Evolutionary conservation across 768 basidiomycete genomes (phyloP).

Genomic region (Phylloporus sp.): DNA sequence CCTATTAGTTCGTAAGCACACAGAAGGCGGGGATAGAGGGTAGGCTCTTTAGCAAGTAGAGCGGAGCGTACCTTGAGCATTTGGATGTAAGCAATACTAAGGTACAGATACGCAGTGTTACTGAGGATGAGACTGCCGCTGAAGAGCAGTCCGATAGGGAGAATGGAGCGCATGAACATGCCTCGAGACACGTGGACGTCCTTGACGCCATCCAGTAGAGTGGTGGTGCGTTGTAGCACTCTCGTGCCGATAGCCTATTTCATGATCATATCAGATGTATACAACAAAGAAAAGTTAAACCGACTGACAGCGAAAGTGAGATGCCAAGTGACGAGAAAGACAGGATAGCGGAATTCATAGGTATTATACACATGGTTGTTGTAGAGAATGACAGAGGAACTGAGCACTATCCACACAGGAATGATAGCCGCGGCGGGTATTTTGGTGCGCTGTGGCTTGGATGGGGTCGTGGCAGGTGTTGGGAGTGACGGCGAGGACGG

Average conservation of each 20-base stretch:
- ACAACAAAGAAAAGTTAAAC: background rate
- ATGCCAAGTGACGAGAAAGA: conserved; percentile 91
- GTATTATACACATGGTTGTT: conserved; percentile 89
- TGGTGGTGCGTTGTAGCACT: conserved; percentile 76
- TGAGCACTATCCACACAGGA: conserved; percentile 90
- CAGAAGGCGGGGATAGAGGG: background rate
- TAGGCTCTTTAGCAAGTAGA: background rate
- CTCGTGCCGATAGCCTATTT: conserved; percentile 77
- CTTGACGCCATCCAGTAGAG: conserved; percentile 71
- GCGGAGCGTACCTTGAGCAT: conserved; percentile 74
- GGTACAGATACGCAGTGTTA: conserved; percentile 90
- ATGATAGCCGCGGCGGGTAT: conserved; percentile 71
- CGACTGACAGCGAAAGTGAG: conserved; percentile 58
- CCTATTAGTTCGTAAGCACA: conserved; percentile 42
- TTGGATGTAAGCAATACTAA: conserved; percentile 93
- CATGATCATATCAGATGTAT: conserved; percentile 1
- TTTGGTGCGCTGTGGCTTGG: conserved; percentile 44
- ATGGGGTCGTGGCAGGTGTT: conserved; percentile 48
- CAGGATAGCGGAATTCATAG: conserved; percentile 82
- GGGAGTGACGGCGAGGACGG: conserved; percentile 40
- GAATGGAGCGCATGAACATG: conserved; percentile 78
- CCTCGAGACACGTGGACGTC: conserved; percentile 78
- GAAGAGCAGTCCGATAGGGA: conserved; percentile 93
- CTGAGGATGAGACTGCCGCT: conserved; percentile 86
- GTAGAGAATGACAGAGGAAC: conserved; percentile 90